Percentiles rank a stretch among this genome's conserved stretches.
Evolutionary conservation across 108 stramenopile genomes (phyloP).

Genomic region (Cyclostephanos invisitatus): DNA sequence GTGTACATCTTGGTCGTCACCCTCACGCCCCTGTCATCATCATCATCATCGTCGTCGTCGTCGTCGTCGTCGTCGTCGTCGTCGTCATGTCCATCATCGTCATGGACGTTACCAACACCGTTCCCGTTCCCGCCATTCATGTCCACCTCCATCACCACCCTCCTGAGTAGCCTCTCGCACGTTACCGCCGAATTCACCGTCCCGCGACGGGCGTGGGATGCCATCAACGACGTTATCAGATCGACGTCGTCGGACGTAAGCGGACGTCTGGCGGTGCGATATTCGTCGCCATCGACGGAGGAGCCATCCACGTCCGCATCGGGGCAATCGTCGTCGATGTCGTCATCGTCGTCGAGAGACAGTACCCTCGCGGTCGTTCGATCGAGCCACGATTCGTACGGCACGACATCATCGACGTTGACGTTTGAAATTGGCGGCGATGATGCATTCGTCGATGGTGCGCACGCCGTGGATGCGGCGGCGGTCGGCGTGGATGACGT

Average conservation of each 20-base stretch:
- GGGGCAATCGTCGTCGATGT: not conserved
- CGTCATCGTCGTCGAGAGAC: slow-evolving; percentile 13
- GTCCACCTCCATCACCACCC: slow-evolving; percentile 68
- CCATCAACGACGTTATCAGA: slow-evolving; percentile 59
- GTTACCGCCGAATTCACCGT: slow-evolving; percentile 55
- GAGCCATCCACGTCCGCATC: no score
- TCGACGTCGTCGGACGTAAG: slow-evolving; percentile 65
- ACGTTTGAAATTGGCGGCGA: no score
- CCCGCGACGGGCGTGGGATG: slow-evolving; percentile 56
- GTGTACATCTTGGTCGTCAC: slow-evolving; percentile 37
- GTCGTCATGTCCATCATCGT: no score
- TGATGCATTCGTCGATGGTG: no score
- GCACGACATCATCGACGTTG: not conserved
- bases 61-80: not conserved
- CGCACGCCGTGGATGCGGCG: no score
- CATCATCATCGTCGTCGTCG: not conserved
- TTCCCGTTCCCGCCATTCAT: not conserved
- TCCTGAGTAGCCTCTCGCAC: slow-evolving; percentile 63
- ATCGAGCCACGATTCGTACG: slow-evolving; percentile 44
- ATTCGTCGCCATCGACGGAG: not conserved
- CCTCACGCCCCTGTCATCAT: slow-evolving; percentile 6
- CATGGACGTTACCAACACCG: not conserved
- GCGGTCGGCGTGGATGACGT: no score
- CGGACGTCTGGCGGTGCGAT: slow-evolving; percentile 21
- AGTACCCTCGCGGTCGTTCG: slow-evolving; percentile 42